A percentile compares a stretch with the other conserved stretches of the same genome.
These are phyloP conservation scores for Thalassiosira hispida DNA, from an alignment of 352 stramenopile species.

Conservation along the genomic window DNA sequence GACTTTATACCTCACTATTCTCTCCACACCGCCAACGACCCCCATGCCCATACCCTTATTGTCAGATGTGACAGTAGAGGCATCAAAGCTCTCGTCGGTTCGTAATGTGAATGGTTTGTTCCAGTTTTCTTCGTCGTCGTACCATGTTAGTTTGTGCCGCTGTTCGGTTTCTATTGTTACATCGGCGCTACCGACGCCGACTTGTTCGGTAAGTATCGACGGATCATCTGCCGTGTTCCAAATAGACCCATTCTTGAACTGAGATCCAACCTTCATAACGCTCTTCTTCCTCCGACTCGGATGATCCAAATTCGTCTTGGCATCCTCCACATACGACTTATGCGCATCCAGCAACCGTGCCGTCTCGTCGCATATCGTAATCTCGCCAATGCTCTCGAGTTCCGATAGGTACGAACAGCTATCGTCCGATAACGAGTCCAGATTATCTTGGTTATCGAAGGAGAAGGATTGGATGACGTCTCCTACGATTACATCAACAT, in stretches of 20 bases:
- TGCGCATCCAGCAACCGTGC: slow-evolving; percentile 27
- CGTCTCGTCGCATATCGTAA: slow-evolving; percentile 29
- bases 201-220: too few relatives aligned
- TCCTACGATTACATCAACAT: not conserved
- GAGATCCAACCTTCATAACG: slow-evolving; percentile 8
- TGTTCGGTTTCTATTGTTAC: slow-evolving; percentile 4
- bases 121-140: slow-evolving; percentile 27
- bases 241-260: not conserved
- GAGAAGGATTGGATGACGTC: not conserved
- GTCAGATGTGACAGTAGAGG: not conserved
- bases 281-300: slow-evolving; percentile 21
- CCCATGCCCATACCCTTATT: not conserved
- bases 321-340: slow-evolving; percentile 17
- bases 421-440: slow-evolving; percentile 3
- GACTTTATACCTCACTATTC: slow-evolving; percentile 4
- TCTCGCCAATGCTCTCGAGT: slow-evolving; percentile 31
- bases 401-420: slow-evolving; percentile 9
- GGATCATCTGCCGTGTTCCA: too few relatives aligned
- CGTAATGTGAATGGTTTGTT: slow-evolving; percentile 31
- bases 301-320: slow-evolving; percentile 24
- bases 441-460: not conserved
- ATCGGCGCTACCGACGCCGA: not conserved
- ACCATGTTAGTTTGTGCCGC: slow-evolving; percentile 29
- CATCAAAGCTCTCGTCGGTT: slow-evolving; percentile 37
- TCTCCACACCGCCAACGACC: not conserved